Percentiles rank a stretch among this genome's conserved stretches.
Evolutionary conservation across 73 alveolate genomes (phyloP).

Genomic region (Uronychia setigera): DNA sequence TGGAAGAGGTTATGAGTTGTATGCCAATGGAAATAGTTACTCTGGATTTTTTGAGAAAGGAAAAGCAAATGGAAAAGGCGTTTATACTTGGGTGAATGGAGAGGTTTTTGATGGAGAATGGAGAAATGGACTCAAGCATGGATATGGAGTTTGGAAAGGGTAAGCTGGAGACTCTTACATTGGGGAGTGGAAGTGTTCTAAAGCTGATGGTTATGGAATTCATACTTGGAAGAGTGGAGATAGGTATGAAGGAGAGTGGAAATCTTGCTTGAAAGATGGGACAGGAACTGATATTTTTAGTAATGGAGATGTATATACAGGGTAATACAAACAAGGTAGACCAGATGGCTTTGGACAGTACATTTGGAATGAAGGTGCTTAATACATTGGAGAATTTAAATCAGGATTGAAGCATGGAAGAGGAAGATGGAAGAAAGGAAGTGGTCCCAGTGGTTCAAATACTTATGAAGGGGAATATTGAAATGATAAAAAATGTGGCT

Average conservation of each 20-base stretch:
- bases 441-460: constrained; percentile 26
- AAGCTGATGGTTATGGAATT: constrained; percentile 49
- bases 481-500: constrained; percentile 45
- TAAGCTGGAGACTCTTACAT: constrained; percentile 30
- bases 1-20: constrained; percentile 63
- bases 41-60: constrained; percentile 47
- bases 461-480: constrained; percentile 29
- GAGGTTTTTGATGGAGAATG: constrained; percentile 69
- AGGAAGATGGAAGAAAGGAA: constrained; percentile 61
- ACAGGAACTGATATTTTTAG: constrained; percentile 55
- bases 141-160: constrained; percentile 56
- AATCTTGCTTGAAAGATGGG: constrained; percentile 64
- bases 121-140: constrained; percentile 39
- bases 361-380: constrained; percentile 68
- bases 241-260: constrained; percentile 73
- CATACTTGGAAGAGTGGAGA: constrained; percentile 51
- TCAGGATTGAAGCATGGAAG: constrained; percentile 68
- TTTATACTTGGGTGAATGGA: constrained; percentile 20
- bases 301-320: constrained; percentile 72
- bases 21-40: constrained; percentile 53
- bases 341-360: constrained; percentile 78
- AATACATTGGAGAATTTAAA: constrained; percentile 59
- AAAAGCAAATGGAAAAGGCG: constrained; percentile 59
- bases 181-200: constrained; percentile 48
- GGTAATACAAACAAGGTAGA: constrained; percentile 59